Base-by-base conservation (phyloP, 768 basidiomycete species). In the Collybia nuda region DNA sequence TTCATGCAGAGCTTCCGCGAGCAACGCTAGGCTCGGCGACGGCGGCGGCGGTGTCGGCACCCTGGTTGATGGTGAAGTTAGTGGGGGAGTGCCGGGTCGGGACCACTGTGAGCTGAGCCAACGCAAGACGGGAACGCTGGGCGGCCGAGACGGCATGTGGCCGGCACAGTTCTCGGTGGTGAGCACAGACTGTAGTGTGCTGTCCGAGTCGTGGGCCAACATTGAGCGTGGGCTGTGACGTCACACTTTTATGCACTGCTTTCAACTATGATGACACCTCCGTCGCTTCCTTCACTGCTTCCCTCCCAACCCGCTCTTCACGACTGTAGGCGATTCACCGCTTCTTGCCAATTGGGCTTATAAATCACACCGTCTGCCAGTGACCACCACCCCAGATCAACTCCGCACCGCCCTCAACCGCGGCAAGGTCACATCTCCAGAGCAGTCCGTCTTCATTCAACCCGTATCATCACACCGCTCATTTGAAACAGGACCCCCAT, bases 401-500 rank as follows among this genome's bases (percentile, higher is more conserved):
- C 59, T 86, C 29, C 58, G 72, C 2, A 68, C 76, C 2, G 78
- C 76, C 12, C 55, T 63, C 41, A 58, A 52, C 17, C 69, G 81
- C 19, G 86, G 78, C 2, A 81, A 81, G 44, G 79, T 84, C 26
- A 87, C 89, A 0, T 77, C 76, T 22, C 85, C 89, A 9, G 59
- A 75, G 44, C 81, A 86, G 89, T 90, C 60, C 44, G 84, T 72
- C 15, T n/a, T 24, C 3, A 38, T 6, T 40, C 37, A 53, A 28
- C 42, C 5, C 29, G 6, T 17, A 17, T n/a, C 14, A 48, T 39
- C 8, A 12, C 7, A 6, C 3, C 14, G 11, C 14, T 37, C 22
- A 18, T 32, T 5, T 45, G 37, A 44, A 15, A 52, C 42, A 91
- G 90, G 54, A 90, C 88, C 2, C 82, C 88, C 0, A 86, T 92